Evolutionary conservation across 352 stramenopile genomes (phyloP).

Genomic region (Phytophthora nicotianae): DNA sequence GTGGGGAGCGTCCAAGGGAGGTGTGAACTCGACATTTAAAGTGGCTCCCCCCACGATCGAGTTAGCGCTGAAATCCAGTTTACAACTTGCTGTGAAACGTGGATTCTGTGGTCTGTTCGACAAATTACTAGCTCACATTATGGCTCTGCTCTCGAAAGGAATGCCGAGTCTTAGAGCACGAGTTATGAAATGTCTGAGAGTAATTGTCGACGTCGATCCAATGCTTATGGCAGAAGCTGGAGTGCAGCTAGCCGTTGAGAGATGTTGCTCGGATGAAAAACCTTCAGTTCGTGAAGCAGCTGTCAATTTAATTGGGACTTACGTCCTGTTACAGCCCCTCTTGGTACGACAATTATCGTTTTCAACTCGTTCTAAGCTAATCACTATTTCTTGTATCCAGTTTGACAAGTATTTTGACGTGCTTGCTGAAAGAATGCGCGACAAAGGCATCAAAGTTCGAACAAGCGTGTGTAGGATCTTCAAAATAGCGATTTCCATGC

Average conservation of each 20-base stretch:
- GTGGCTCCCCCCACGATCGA: slow-evolving; percentile 46
- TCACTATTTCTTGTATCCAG: slow-evolving; percentile 34
- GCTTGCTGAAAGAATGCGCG: slow-evolving; percentile 69
- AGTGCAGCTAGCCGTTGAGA: slow-evolving; percentile 61
- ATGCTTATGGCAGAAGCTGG: slow-evolving; percentile 79
- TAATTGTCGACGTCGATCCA: slow-evolving; percentile 84
- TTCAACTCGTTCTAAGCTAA: slow-evolving; percentile 6
- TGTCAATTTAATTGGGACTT: slow-evolving; percentile 86
- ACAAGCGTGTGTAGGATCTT: slow-evolving; percentile 89
- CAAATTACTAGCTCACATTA: slow-evolving; percentile 71
- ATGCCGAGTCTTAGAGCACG: slow-evolving; percentile 72
- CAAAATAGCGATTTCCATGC: slow-evolving; percentile 41
- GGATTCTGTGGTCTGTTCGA: slow-evolving; percentile 75
- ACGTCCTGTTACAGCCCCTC: slow-evolving; percentile 70
- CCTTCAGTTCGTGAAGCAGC: slow-evolving; percentile 84
- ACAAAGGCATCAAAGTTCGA: slow-evolving; percentile 86
- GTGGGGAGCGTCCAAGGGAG: slow-evolving; percentile 41
- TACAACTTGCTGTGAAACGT: slow-evolving; percentile 56
- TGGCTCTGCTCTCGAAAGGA: slow-evolving; percentile 76
- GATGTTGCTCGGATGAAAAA: slow-evolving; percentile 78
- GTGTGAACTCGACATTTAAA: slow-evolving; percentile 51
- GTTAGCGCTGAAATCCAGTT: slow-evolving; percentile 48
- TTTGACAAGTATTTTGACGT: slow-evolving; percentile 86
- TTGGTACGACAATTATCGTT: slow-evolving; percentile 53
- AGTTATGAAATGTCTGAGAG: slow-evolving; percentile 78